Base-by-base conservation (phyloP, 768 basidiomycete genomes). In the Basidioascus undulatus region DNA sequence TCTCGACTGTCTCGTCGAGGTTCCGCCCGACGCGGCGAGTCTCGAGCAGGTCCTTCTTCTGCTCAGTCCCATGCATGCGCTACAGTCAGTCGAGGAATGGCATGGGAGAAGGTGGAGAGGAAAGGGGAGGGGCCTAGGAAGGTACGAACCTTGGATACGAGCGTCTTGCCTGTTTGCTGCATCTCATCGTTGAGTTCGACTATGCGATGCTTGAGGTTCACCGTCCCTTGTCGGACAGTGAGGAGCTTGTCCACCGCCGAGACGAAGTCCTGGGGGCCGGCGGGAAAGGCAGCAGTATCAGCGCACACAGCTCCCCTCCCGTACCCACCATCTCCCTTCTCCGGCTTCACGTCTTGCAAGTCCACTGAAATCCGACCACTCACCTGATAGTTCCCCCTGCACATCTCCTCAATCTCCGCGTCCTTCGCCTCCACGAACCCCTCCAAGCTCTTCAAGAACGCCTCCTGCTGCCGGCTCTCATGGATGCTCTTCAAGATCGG, bases 1-100 rank as follows among this genome's bases (percentile, higher is more conserved):
- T 81, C 55, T 96, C 92, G 49, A 98, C 86, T 13, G 82, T 82
- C 58, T 94, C 86, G 59, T 98, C 92, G 32, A 98, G 65, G 58
- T 96, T 87, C 9, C 76, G 70, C 4, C 83, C 83, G 0, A 89
- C 87, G 60, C 82, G 81, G 62, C 80, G 82, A 13, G 78, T 75
- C 56, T 89, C 80, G 13, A 96, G 61, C 45, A 96, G 59, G 4
- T 74, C 69, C 40, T 76, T 74, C 63, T 96, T 96, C 69, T 62
- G 47, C 9, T 12, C n/a, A 39, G 12, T n/a, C n/a, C n/a, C n/a
- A n/a, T n/a, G n/a, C n/a, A n/a, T n/a, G n/a, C n/a, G n/a, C n/a
- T n/a, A n/a, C n/a, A n/a, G n/a, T 8, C 21, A n/a, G 16, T 11
- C 12, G 20, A n/a, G 10, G 13, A 1, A 13, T 6, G 18, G 18